Evolutionary conservation across 805 yeast genomes (phyloP).

Genomic region (Ogataea corticis): DNA sequence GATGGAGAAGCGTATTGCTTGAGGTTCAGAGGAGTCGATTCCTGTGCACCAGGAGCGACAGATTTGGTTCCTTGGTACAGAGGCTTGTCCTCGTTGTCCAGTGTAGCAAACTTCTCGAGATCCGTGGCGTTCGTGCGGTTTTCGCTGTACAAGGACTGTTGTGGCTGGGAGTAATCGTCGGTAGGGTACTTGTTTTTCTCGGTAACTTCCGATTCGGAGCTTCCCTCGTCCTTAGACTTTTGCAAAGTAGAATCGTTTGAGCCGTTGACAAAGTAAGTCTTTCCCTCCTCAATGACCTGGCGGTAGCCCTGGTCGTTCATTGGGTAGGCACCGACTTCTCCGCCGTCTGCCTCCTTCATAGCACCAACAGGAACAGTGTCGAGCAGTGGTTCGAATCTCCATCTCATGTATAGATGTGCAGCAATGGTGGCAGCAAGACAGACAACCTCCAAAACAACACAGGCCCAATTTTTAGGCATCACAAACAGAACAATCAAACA

Average conservation of each 20-base stretch:
- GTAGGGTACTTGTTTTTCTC: slow-evolving; percentile 7
- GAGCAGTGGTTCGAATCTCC: slow-evolving; percentile 59
- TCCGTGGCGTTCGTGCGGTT: slow-evolving; percentile 21
- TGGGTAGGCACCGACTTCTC: slow-evolving; percentile 47
- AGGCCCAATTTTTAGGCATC: slow-evolving; percentile 78
- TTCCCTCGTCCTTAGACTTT: slow-evolving; percentile 28
- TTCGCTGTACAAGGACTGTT: slow-evolving; percentile 18
- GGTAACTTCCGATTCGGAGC: slow-evolving; percentile 25
- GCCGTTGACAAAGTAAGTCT: slow-evolving; percentile 24
- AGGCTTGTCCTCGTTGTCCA: slow-evolving; percentile 30
- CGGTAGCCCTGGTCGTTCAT: slow-evolving; percentile 60
- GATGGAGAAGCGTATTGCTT: slow-evolving; percentile 13
- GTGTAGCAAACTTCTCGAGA: slow-evolving; percentile 16
- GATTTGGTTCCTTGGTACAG: slow-evolving; percentile 12
- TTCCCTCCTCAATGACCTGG: slow-evolving; percentile 48
- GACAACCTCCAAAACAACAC: slow-evolving; percentile 69
- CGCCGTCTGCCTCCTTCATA: slow-evolving; percentile 47
- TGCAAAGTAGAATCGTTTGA: slow-evolving; percentile 28
- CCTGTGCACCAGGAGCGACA: slow-evolving; percentile 4
- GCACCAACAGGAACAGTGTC: slow-evolving; percentile 74
- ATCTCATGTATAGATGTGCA: slow-evolving; percentile 58
- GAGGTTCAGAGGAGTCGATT: slow-evolving; percentile 7
- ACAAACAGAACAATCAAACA: slow-evolving; percentile 72
- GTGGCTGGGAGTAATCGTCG: slow-evolving; percentile 1
- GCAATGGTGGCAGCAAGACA: slow-evolving; percentile 56